phyloP scores from a whole-genome alignment of 208 protist species.

The Tritrichomonas foetus region DNA sequence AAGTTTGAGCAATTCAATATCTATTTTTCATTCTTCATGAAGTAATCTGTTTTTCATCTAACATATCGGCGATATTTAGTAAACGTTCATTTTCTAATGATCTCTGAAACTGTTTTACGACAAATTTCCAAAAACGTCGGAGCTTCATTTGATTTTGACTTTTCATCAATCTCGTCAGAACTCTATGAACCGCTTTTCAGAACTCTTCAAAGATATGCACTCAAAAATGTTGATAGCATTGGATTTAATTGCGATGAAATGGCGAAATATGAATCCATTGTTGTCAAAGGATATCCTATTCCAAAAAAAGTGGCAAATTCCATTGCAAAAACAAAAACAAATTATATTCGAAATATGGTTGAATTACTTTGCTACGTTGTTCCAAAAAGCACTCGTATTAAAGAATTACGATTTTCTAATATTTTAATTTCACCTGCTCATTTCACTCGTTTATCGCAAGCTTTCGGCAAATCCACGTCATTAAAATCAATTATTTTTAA shows the following conservation, averaged over 20 bases:
- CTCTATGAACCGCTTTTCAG: background rate
- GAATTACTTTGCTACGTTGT: background rate
- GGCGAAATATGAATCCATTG: background rate
- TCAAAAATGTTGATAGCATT: conserved; percentile 3
- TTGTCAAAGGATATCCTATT: background rate
- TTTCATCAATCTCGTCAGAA: background rate
- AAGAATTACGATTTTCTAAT: background rate
- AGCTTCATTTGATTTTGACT: background rate
- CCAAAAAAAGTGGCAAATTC: background rate
- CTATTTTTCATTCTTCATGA: too few species aligned
- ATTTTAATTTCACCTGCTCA: background rate
- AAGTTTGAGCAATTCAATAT: too few species aligned
- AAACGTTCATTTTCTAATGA: background rate
- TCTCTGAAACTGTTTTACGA: background rate
- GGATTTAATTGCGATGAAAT: conserved; percentile 7
- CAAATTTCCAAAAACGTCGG: background rate
- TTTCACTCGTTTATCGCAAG: background rate
- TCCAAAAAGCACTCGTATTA: background rate
- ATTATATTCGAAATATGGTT: conserved; percentile 26
- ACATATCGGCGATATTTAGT: too few species aligned
- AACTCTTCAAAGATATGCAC: conserved; percentile 3
- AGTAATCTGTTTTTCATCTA: too few species aligned
- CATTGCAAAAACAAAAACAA: conserved; percentile 7
- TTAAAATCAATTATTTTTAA: conserved; percentile 6
- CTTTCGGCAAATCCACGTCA: background rate